Evolutionary conservation across 1,284 basidiomycete genomes (phyloP), one percentile per base, ranked within the genome.

Genomic region (Puccinia horiana): DNA sequence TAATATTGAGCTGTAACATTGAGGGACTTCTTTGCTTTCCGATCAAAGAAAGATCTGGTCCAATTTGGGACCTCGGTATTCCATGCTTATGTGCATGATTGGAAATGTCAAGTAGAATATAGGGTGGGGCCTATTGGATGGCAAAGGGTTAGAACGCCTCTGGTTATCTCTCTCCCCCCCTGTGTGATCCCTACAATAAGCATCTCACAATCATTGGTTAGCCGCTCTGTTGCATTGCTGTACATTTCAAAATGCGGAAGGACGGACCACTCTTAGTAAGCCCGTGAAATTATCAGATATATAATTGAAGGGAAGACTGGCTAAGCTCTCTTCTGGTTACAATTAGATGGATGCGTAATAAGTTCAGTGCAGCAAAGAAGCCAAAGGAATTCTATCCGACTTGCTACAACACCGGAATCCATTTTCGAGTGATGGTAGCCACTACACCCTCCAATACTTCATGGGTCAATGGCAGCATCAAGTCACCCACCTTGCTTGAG

Each of bases 41-140:
- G 5, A 18, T 35, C 14, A n/a, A 37, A 63, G n/a, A 32, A 63
- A 63, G 29, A 63, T 20, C 61, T 8, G 9, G 5, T 63, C 35
- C 3, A 40, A 42, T 75, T 75, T 75, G 73, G 73, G 1, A 75
- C 73, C 3, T 75, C 73, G 9, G 49, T 58, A 14, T 75, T 75
- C 49, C 73, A 75, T 47, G 73, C 73, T n/a, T 75, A 75, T 47
- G 73, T 56, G 11, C 73, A 75, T 56, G 37, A 56, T 20, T 56
- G 73, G 73, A 75, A 37, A 20, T 75, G 73, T 26, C 73, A 75
- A 49, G 32, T 73, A 73, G 42, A 49, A 75, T 35, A 29, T 12
- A 23, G 73, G 20, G 6, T 75, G 73, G 63, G 63, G 63, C 4
- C 63, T 67, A 20, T 67, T 35, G 11, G 35, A 67, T 67, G 63